Conservation (phyloP, 2,329 filamentous ascomycete genomes). For the Bertia moriformis region DNA sequence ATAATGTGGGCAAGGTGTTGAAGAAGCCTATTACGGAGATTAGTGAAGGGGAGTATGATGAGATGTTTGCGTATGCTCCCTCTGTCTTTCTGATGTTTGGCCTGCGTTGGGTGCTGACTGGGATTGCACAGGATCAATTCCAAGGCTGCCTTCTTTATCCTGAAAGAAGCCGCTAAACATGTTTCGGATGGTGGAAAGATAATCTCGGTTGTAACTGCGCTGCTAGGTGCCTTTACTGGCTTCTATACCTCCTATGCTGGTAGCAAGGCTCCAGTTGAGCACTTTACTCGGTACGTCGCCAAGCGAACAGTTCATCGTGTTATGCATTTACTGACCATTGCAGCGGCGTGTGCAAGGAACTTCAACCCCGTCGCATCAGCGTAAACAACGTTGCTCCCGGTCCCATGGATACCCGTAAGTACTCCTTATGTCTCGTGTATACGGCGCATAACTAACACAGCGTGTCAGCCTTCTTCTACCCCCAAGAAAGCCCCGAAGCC, state of each 20-base stretch:
- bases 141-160: constrained; percentile 27
- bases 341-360: constrained; percentile 16
- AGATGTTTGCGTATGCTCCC: constrained; percentile 27
- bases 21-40: constrained; percentile 29
- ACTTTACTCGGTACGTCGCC: constrained; percentile 14
- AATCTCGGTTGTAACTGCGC: constrained; percentile 26
- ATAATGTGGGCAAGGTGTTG: constrained; percentile 31
- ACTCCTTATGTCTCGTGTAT: too few relatives aligned
- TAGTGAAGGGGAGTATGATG: constrained; percentile 27
- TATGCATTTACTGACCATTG: too few relatives aligned
- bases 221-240: constrained; percentile 28
- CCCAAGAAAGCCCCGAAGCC: constrained; percentile 23
- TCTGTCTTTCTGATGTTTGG: background rate
- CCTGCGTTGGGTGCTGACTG: background rate
- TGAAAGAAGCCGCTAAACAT: constrained; percentile 24
- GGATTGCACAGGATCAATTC: constrained; percentile 23
- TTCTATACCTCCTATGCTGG: constrained; percentile 29
- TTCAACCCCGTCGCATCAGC: constrained; percentile 14
- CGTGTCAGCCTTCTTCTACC: constrained; percentile 24
- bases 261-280: constrained; percentile 22
- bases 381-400: constrained; percentile 20
- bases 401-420: constrained; percentile 24
- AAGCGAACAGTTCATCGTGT: too few relatives aligned
- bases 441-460: background rate
- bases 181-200: constrained; percentile 28